Evolutionary conservation across 169 alveolate species (phyloP), one percentile per base, ranked within the genome.

Genomic region (Amoebophrya sp.): DNA sequence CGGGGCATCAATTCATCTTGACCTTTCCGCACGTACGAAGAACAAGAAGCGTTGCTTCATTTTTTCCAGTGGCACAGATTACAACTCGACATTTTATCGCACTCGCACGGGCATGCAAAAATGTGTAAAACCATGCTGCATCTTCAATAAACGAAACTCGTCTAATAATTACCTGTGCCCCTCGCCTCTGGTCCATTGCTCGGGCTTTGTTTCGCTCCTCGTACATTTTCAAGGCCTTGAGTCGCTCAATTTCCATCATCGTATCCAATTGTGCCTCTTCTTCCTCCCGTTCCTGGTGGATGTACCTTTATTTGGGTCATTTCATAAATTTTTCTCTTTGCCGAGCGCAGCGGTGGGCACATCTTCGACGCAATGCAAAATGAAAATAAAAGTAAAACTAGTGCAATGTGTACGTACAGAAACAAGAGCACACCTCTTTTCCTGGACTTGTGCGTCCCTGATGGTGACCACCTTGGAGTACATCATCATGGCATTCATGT

Each of bases 231-330:
- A 96, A 89, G 53, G 94, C 95, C 93, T 96, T 96, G 54, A 96
- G 94, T 66, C 98, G 94, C 94, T 96, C 98, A 55, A 96, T 94
- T 94, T 96, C 98, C 97, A 96, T 95, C 96, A 95, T 95, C 25
- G 94, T 91, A 77, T 95, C 98, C 77, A 95, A 93, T 89, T 95
- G 94, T 39, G 94, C 94, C 92, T 96, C 96, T 92, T 95, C 96
- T 55, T 94, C 95, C 89, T 94, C 93, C 94, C 93, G 92, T 92
- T 95, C 96, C 55, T 91, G 90, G 35, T 94, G 95, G 77, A 96
- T 92, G 25, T 89, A 40, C 77, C 91, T 89, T 0, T 23, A 10
- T 12, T 23, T 0, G 40, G 10, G 40, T 7, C 90, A n/a, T 1
- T 77, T 10, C 25, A 0, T n/a, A 39, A 33, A n/a, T 0, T 39